These are phyloP conservation scores for Triticum aestivum DNA, from an alignment of 176 grass and related monocot genomes.

Conservation along the genomic window IWGSC_CS_RefSeq_v2.1 NC_057809.1:233317837-233318336, in stretches of 20 bases:
- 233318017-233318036: constrained; percentile 59
- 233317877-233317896: constrained; percentile 42
- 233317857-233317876: constrained; percentile 47
- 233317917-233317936: constrained; percentile 56
- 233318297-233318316: constrained; percentile 42
- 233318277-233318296: constrained; percentile 42
- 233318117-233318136: constrained; percentile 37
- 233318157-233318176: constrained; percentile 32
- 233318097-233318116: constrained; percentile 33
- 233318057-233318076: constrained; percentile 39
- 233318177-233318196: constrained; percentile 17
- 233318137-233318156: constrained; percentile 38
- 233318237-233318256: constrained; percentile 51
- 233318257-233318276: constrained; percentile 24
- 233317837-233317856: constrained; percentile 33
- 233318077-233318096: constrained; percentile 29
- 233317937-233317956: constrained; percentile 56
- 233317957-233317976: constrained; percentile 40
- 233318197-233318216: constrained; percentile 20
- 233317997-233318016: constrained; percentile 24
- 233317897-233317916: constrained; percentile 42
- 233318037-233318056: constrained; percentile 53
- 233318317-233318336: constrained; percentile 40
- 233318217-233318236: constrained; percentile 49
- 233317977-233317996: constrained; percentile 19